Conservation (phyloP, 768 basidiomycete genomes). For the Podaxis sp. region DNA sequence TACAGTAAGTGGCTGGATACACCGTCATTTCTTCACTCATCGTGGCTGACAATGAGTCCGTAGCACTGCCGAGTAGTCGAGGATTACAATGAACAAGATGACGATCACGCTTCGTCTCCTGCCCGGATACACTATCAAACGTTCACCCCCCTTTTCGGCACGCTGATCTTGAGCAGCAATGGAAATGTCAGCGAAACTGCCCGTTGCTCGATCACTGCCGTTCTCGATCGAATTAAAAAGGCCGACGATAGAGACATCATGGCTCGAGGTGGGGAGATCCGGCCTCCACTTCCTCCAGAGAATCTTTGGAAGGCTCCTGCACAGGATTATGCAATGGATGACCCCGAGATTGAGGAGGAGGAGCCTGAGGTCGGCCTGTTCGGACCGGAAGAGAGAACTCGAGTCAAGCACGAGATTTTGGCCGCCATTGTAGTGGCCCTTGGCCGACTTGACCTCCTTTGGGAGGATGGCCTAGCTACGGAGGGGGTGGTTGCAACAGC, state of each 20-base stretch:
- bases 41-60: conserved; percentile 8
- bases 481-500: conserved; percentile 22
- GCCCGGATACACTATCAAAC: conserved; percentile 72
- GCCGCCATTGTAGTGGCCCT: conserved; percentile 89
- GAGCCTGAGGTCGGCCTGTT: conserved; percentile 45
- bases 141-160: conserved; percentile 91
- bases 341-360: conserved; percentile 33
- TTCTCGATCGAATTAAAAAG: conserved; percentile 67
- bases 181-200: conserved; percentile 69
- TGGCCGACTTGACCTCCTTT: conserved; percentile 51
- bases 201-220: conserved; percentile 72
- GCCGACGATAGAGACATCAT: conserved; percentile 46
- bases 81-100: conserved; percentile 35
- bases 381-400: conserved; percentile 48
- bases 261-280: conserved; percentile 1
- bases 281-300: conserved; percentile 9
- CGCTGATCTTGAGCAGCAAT: conserved; percentile 81
- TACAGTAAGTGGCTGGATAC: conserved; percentile 38
- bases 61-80: conserved; percentile 70
- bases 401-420: conserved; percentile 81
- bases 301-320: conserved; percentile 11
- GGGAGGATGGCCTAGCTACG: conserved; percentile 31
- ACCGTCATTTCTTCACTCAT: conserved; percentile 11
- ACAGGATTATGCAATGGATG: conserved; percentile 14
- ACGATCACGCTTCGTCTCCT: conserved; percentile 29